A percentile compares a stretch with the other conserved stretches of the same genome.
Evolutionary conservation across 306 rosid species (phyloP).

Genomic region (Cicer judaicum): DNA sequence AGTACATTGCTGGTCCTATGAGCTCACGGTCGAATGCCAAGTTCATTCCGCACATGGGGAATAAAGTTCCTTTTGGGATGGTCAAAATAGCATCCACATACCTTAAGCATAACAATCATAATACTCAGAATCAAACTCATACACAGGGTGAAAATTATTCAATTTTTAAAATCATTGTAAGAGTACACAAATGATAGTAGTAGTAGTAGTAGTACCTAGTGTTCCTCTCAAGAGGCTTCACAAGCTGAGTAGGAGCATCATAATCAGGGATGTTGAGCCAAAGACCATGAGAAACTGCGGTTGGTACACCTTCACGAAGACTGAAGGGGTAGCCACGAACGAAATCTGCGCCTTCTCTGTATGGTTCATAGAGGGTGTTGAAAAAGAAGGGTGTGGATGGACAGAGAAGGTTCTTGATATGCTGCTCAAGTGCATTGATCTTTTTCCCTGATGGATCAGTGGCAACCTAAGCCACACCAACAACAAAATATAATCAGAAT

Average conservation of each 20-base stretch:
- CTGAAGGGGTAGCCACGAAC: conserved; percentile 80
- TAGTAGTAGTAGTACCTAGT: conserved; percentile 53
- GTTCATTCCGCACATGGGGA: conserved; percentile 96
- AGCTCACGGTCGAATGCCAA: conserved; percentile 85
- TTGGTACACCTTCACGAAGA: conserved; percentile 70
- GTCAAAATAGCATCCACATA: conserved; percentile 57
- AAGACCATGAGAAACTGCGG: conserved; percentile 75
- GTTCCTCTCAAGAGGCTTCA: conserved; percentile 91
- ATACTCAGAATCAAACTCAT: conserved; percentile 9
- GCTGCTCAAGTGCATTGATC: conserved; percentile 59
- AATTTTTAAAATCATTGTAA: not conserved
- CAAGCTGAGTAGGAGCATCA: conserved; percentile 94
- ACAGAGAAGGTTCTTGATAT: conserved; percentile 53
- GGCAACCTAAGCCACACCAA: conserved; percentile 50
- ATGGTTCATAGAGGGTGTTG: conserved; percentile 71
- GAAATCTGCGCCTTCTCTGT: conserved; percentile 66
- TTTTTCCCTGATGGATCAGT: conserved; percentile 48
- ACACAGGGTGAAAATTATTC: not conserved
- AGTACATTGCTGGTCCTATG: conserved; percentile 94
- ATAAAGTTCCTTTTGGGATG: conserved; percentile 58
- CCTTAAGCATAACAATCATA: conserved; percentile 44
- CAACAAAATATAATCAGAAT: not conserved
- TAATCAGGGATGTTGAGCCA: conserved; percentile 84
- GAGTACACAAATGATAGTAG: not conserved
- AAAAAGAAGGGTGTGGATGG: conserved; percentile 60